phyloP scores from a whole-genome alignment of 2,329 filamentous ascomycete genomes.

The Celoporthe dispersa region DNA sequence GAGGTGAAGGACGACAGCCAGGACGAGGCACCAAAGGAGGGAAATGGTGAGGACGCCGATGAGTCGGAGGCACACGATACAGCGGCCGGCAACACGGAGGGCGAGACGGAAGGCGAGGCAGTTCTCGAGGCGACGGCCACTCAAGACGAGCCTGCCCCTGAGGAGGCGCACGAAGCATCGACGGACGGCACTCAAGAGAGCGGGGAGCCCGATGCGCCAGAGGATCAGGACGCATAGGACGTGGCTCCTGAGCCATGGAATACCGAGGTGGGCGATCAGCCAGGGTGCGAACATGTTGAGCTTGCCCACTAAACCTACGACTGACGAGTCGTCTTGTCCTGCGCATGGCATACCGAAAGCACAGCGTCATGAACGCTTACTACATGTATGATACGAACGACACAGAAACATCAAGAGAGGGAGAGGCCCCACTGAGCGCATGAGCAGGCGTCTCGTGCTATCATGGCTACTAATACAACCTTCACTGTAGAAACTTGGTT shows the following conservation, averaged over 20 bases:
- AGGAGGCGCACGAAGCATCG: neutral
- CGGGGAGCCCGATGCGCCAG: constrained; percentile 8
- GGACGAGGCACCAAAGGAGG: constrained; percentile 3
- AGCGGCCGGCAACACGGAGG: constrained; percentile 27
- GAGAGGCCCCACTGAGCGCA: neutral
- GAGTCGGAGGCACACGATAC: constrained; percentile 10
- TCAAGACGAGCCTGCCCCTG: constrained; percentile 26
- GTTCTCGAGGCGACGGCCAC: constrained; percentile 23
- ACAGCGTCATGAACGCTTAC: neutral
- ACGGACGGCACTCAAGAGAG: constrained; percentile 15
- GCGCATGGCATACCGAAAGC: neutral
- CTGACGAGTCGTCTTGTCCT: neutral
- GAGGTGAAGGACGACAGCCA: constrained; percentile 1
- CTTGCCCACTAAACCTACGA: neutral
- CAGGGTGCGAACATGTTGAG: neutral
- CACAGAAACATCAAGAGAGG: neutral
- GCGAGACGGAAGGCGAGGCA: constrained; percentile 30
- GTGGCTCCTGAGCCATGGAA: neutral
- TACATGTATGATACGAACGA: neutral
- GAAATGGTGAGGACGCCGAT: constrained; percentile 6
- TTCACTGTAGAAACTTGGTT: neutral
- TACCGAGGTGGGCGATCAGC: neutral
- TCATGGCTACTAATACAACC: neutral
- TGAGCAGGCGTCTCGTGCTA: neutral
- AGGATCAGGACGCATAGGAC: constrained; percentile 16